Conservation (phyloP, 2,329 filamentous ascomycete genomes). For the Trichophyton simii region DNA sequence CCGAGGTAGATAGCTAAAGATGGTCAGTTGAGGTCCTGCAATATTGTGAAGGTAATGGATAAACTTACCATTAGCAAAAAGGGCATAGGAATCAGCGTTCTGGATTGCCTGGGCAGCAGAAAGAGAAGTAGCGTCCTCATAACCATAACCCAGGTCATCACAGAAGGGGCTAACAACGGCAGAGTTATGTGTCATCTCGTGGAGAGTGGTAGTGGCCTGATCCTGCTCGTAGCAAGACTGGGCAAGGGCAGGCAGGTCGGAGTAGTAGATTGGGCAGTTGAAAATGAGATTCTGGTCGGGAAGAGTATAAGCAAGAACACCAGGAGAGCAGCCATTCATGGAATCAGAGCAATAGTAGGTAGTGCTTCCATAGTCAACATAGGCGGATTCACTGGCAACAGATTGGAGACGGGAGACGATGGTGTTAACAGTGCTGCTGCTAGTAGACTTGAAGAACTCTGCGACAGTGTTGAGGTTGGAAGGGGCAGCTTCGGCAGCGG, state of each 20-base stretch:
- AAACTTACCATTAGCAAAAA: slow-evolving; percentile 40
- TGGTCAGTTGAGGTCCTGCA: neutral
- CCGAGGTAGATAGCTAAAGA: neutral
- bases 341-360: slow-evolving; percentile 50
- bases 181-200: slow-evolving; percentile 52
- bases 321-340: slow-evolving; percentile 39
- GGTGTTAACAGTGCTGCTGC: slow-evolving; percentile 31
- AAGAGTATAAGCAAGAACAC: slow-evolving; percentile 51
- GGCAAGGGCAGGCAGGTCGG: slow-evolving; percentile 37
- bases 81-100: slow-evolving; percentile 51
- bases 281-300: slow-evolving; percentile 44
- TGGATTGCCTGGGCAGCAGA: slow-evolving; percentile 41
- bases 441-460: slow-evolving; percentile 54
- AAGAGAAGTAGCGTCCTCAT: slow-evolving; percentile 37
- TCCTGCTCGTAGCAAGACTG: slow-evolving; percentile 50
- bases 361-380: slow-evolving; percentile 37
- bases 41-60: neutral
- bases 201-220: slow-evolving; percentile 51
- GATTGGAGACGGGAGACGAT: slow-evolving; percentile 42
- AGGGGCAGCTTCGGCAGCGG: slow-evolving; percentile 39
- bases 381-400: slow-evolving; percentile 45
- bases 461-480: slow-evolving; percentile 32
- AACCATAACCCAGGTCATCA: slow-evolving; percentile 48
- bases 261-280: slow-evolving; percentile 49
- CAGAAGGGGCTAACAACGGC: slow-evolving; percentile 45